These are phyloP conservation scores for Atalantia buxifolia DNA, from an alignment of 345 rosid genomes.

Conservation along the genomic window DNA sequence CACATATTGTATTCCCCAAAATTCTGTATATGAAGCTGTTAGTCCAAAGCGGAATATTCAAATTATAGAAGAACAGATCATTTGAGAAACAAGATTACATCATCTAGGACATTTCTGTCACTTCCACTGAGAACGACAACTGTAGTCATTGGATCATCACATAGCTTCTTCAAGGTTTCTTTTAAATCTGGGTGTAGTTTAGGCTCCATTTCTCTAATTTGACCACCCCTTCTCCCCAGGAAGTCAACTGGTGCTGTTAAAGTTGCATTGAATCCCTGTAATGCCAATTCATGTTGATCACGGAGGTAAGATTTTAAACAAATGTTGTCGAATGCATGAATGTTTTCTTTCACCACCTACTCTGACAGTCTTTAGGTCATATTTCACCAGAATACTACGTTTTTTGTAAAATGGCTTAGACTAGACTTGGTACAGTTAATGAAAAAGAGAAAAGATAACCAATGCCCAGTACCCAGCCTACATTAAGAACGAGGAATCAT, in stretches of 20 bases:
- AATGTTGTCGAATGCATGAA: not conserved
- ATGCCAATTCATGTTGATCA: constrained; percentile 5
- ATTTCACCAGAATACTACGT: not conserved
- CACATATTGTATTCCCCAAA: constrained; percentile 52
- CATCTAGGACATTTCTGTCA: constrained; percentile 46
- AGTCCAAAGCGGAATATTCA: constrained; percentile 8
- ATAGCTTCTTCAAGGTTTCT: constrained; percentile 41
- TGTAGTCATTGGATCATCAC: constrained; percentile 44
- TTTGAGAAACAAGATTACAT: constrained; percentile 27
- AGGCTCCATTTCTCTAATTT: constrained; percentile 50
- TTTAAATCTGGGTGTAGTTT: constrained; percentile 38
- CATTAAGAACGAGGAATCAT: not conserved
- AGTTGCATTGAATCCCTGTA: constrained; percentile 53
- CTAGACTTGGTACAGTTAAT: not conserved
- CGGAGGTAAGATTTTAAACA: not conserved
- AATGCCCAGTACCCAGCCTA: not conserved
- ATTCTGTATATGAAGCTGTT: constrained; percentile 34
- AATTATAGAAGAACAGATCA: not conserved
- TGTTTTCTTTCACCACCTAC: not conserved
- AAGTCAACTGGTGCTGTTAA: constrained; percentile 44
- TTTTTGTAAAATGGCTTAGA: not conserved
- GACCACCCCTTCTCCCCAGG: constrained; percentile 41
- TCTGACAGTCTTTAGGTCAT: not conserved
- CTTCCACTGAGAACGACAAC: constrained; percentile 56
- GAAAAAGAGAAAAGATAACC: not conserved